A percentile compares a stretch with the other conserved stretches of the same genome.
Evolutionary conservation across 129 eudicot species (phyloP).

Genomic region (Tagetes erecta): DNA sequence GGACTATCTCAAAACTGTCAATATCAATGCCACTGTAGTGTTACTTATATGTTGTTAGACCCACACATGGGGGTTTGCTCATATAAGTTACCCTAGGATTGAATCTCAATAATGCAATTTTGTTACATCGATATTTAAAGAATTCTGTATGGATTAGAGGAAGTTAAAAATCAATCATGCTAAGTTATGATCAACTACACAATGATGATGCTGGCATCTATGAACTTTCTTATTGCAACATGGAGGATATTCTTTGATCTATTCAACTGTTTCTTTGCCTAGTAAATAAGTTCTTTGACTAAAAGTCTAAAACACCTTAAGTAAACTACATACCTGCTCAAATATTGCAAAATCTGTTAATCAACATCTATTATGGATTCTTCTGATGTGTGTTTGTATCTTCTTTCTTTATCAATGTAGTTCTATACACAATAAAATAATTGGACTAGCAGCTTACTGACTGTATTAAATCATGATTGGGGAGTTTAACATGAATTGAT

Average conservation of each 20-base stretch:
- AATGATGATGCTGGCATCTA: background rate
- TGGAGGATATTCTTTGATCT: slow-evolving; percentile 9
- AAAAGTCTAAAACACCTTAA: background rate
- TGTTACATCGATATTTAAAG: background rate
- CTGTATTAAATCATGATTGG: background rate
- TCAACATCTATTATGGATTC: slow-evolving; percentile 3
- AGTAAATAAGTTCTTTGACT: background rate
- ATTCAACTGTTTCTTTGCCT: background rate
- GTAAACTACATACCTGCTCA: background rate
- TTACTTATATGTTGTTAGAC: background rate
- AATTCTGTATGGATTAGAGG: background rate
- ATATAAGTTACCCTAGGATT: background rate
- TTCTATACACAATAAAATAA: background rate
- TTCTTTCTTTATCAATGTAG: background rate
- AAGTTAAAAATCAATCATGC: background rate
- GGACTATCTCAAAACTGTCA: slow-evolving; percentile 9
- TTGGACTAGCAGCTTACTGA: background rate
- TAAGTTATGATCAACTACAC: background rate
- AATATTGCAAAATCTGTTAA: background rate
- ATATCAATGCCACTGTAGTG: background rate
- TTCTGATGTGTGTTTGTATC: background rate
- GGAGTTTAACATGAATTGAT: slow-evolving; percentile 1
- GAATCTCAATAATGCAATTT: background rate
- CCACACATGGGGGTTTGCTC: slow-evolving; percentile 6
- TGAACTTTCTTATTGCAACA: slow-evolving; percentile 10